A percentile compares a stretch with the other conserved stretches of the same genome.
Evolutionary conservation across 2,329 filamentous ascomycete species (phyloP).

Genomic region (Xylariaceae sp.): DNA sequence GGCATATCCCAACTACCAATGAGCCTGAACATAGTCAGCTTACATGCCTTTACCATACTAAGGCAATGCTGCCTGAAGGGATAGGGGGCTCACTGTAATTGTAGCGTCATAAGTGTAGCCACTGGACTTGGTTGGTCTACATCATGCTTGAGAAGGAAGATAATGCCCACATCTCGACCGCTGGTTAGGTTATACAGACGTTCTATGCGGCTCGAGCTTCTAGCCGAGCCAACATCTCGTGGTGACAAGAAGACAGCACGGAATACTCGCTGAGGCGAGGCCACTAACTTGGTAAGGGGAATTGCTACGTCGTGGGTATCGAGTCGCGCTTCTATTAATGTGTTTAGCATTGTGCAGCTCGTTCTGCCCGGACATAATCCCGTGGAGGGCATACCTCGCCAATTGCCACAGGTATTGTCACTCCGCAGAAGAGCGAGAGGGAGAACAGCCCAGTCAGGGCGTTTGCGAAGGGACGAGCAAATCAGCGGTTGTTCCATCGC

Average conservation of each 20-base stretch:
- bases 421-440: conserved; percentile 32
- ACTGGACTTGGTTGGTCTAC: conserved; percentile 37
- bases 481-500: conserved; percentile 35
- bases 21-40: conserved; percentile 40
- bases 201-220: conserved; percentile 45
- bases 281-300: conserved; percentile 32
- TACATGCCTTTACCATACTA: neutral
- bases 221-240: conserved; percentile 42
- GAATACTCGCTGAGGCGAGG: conserved; percentile 35
- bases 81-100: conserved; percentile 48
- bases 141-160: conserved; percentile 50
- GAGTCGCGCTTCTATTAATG: conserved; percentile 49
- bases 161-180: conserved; percentile 47
- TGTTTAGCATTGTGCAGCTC: conserved; percentile 19
- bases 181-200: conserved; percentile 50
- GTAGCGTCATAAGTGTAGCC: conserved; percentile 48
- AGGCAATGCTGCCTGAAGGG: neutral
- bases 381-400: conserved; percentile 37
- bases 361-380: neutral
- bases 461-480: conserved; percentile 40
- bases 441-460: conserved; percentile 38
- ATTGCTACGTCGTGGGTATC: conserved; percentile 54
- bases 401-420: conserved; percentile 26
- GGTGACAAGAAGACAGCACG: conserved; percentile 50
- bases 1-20: conserved; percentile 44